A percentile compares a stretch with the other conserved stretches of the same genome.
These are phyloP conservation scores for Cryphonectria nitschkei DNA, from an alignment of 2,329 filamentous ascomycete species.

Conservation along the genomic window DNA sequence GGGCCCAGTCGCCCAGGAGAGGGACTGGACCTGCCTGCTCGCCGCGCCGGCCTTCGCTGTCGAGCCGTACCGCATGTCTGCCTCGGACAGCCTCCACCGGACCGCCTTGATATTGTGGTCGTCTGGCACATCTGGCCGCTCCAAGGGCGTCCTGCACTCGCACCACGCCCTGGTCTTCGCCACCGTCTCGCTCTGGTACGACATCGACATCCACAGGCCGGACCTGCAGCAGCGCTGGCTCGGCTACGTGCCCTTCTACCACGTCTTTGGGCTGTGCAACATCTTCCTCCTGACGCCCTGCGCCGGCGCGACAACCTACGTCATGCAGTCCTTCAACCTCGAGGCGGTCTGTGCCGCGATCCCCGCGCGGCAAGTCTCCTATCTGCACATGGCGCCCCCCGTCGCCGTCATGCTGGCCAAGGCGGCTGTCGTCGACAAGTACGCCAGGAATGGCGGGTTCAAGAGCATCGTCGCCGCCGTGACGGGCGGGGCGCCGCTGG, in stretches of 20 bases:
- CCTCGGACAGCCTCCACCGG: constrained; percentile 57
- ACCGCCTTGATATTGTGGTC: constrained; percentile 54
- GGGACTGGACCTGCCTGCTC: constrained; percentile 67
- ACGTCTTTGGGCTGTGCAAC: constrained; percentile 63
- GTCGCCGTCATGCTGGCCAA: constrained; percentile 72
- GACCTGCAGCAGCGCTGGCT: constrained; percentile 48
- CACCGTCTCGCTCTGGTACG: constrained; percentile 51
- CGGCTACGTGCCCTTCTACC: constrained; percentile 73
- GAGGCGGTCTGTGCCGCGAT: constrained; percentile 64
- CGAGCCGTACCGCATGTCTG: constrained; percentile 36
- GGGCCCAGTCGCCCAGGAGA: constrained; percentile 38
- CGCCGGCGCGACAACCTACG: constrained; percentile 61
- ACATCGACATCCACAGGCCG: constrained; percentile 49
- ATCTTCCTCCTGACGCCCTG: constrained; percentile 60
- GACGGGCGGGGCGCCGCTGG: constrained; percentile 68
- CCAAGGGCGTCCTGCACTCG: constrained; percentile 75
- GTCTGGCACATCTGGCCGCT: constrained; percentile 71
- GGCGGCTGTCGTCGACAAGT: constrained; percentile 67
- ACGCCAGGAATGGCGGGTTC: constrained; percentile 51
- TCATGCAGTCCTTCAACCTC: constrained; percentile 74
- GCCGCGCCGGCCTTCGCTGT: constrained; percentile 51
- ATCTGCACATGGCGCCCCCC: constrained; percentile 69
- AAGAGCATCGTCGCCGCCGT: constrained; percentile 56
- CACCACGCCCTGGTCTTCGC: constrained; percentile 68
- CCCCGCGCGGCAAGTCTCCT: constrained; percentile 65